These are phyloP conservation scores for Sclerotiophoma versabilis DNA, from an alignment of 2,329 filamentous ascomycete genomes.

Conservation along the genomic window DNA sequence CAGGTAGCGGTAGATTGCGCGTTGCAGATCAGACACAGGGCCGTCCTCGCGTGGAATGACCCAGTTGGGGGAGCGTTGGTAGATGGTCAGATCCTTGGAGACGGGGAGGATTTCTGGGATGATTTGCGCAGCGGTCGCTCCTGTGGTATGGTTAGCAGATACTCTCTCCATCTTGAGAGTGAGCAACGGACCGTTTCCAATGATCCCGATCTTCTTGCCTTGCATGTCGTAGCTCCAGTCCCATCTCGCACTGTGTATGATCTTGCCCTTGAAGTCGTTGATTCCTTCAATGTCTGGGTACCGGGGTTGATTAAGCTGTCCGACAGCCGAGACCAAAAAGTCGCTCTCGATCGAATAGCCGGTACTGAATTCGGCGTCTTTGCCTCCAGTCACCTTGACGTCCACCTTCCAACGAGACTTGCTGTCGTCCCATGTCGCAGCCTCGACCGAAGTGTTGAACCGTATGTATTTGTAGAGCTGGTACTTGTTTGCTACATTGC, in stretches of 20 bases:
- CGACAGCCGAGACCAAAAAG: conserved; percentile 65
- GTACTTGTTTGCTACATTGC: conserved; percentile 61
- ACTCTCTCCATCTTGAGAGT: neutral
- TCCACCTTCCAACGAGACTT: conserved; percentile 60
- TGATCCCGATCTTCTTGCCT: conserved; percentile 64
- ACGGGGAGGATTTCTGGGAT: conserved; percentile 63
- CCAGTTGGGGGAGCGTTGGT: conserved; percentile 67
- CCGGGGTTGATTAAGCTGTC: conserved; percentile 64
- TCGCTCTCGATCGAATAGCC: conserved; percentile 62
- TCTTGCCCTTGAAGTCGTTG: conserved; percentile 59
- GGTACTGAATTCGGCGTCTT: conserved; percentile 62
- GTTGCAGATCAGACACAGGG: conserved; percentile 53
- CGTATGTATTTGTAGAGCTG: conserved; percentile 64
- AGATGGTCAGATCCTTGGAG: conserved; percentile 60
- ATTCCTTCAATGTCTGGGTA: conserved; percentile 59
- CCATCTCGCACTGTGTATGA: conserved; percentile 66
- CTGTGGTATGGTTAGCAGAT: conserved; percentile 32
- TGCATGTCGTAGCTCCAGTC: conserved; percentile 64
- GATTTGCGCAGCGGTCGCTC: conserved; percentile 66
- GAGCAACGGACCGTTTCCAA: conserved; percentile 61
- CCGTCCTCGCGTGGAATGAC: conserved; percentile 61
- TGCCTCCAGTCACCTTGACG: conserved; percentile 58
- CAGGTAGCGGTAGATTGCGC: conserved; percentile 57
- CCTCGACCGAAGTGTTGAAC: conserved; percentile 63
- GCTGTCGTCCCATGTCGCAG: conserved; percentile 62